Conservation (phyloP, 176 grass and related monocot species). For the Thinopyrum elongatum region DNA sequence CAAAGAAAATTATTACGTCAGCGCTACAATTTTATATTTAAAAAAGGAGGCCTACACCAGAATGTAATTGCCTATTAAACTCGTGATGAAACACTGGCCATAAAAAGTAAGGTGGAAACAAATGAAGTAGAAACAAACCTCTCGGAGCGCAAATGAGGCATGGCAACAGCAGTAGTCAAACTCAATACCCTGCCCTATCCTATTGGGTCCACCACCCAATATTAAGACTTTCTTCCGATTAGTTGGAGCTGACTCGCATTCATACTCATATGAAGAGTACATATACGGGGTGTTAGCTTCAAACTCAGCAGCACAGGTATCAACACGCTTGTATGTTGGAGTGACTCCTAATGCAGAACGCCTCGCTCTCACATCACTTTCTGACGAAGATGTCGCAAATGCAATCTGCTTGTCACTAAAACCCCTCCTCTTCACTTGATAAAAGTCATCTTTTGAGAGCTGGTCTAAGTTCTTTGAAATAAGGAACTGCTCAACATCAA, state of each 20-base stretch:
- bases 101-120: neutral
- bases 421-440: constrained; percentile 90
- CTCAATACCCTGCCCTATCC: constrained; percentile 96
- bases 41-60: neutral
- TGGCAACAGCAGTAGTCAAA: constrained; percentile 99
- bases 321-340: constrained; percentile 94
- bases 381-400: constrained; percentile 74
- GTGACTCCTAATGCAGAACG: constrained; percentile 63
- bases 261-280: constrained; percentile 96
- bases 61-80: neutral
- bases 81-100: neutral
- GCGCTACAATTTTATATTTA: neutral
- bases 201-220: constrained; percentile 96
- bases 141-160: constrained; percentile 89
- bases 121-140: constrained; percentile 57
- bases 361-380: constrained; percentile 73
- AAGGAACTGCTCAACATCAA: constrained; percentile 79
- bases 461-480: constrained; percentile 48
- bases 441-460: constrained; percentile 77
- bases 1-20: constrained; percentile 21
- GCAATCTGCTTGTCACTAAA: constrained; percentile 95
- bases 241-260: constrained; percentile 89
- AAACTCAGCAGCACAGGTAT: constrained; percentile 99
- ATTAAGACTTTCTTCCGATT: constrained; percentile 93
- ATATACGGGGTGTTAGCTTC: constrained; percentile 98